Base-by-base conservation (phyloP, 805 yeast genomes). In the Martiniozyma abietophila region DNA sequence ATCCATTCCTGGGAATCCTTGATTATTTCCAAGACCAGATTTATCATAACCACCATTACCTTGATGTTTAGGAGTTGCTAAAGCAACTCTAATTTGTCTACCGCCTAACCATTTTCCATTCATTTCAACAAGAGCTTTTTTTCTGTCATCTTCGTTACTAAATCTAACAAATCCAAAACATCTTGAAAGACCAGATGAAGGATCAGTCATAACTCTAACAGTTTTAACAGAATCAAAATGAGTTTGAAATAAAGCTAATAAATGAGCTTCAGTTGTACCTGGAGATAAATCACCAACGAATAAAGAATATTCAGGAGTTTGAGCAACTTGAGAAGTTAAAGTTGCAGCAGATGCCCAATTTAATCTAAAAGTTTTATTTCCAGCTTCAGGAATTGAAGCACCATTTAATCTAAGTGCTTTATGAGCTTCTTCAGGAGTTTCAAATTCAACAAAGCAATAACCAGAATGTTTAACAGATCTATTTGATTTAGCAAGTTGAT, bases 291-390 rank as follows among this genome's bases (percentile, higher is more conserved):
- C 92, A 24, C 94, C 94, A n/a, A 81, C 89, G 55, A 81, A 81
- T 34, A 81, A 57, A 0, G 89, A 79, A 51, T 56, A 80, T 54
- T 81, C 92, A 0, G 88, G 88, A 8, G 80, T 68, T 46, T 75
- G 80, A 6, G 80, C 74, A 31, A 80, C 71, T 31, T 80, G 80
- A 4, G 86, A 76, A 26, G 70, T 61, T 40, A 81, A 59, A 9
- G 89, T 81, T 8, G 89, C 89, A 11, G 85, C 86, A 19, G 80
- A 69, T 2, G 94, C 92, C 94, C 94, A 81, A 49, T 81, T 81
- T 42, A 81, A 66, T 47, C 89, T 65, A 52, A 80, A 80, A 25
- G 70, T 62, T 56, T 82, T 74, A 51, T 73, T 72, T 23, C 53
- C 53, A 6, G 65, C 46, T 44, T 74, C 77, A 12, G 86, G 85